phyloP scores from a whole-genome alignment of 1,284 basidiomycete species.

The Austroboletus niveus region DNA sequence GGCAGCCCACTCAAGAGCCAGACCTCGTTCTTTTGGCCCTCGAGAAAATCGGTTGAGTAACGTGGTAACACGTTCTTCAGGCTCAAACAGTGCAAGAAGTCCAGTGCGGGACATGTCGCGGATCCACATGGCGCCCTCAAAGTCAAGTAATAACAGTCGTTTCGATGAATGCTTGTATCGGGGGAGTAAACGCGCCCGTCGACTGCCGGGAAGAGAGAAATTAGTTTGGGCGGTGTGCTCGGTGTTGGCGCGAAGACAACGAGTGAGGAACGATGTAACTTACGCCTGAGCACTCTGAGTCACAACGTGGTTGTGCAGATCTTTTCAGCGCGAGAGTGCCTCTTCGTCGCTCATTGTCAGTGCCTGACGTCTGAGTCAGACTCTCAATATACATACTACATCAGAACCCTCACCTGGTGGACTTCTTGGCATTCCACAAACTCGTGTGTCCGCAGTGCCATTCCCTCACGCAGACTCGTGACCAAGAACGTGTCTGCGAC shows the following conservation, averaged over 20 bases:
- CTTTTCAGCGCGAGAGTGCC: slow-evolving; percentile 75
- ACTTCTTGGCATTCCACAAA: slow-evolving; percentile 85
- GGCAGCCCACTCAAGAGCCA: too few species aligned
- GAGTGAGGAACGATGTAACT: slow-evolving; percentile 75
- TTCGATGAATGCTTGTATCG: slow-evolving; percentile 61
- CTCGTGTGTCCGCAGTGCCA: slow-evolving; percentile 79
- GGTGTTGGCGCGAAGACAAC: slow-evolving; percentile 67
- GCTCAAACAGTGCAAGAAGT: slow-evolving; percentile 44
- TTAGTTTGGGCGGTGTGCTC: slow-evolving; percentile 50
- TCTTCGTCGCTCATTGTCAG: slow-evolving; percentile 78
- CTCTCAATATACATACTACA: not conserved
- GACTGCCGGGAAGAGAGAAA: slow-evolving; percentile 45
- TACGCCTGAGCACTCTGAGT: slow-evolving; percentile 87
- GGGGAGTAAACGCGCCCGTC: slow-evolving; percentile 51
- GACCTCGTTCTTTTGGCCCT: too few species aligned
- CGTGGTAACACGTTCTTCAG: slow-evolving; percentile 52
- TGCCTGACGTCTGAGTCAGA: slow-evolving; percentile 38
- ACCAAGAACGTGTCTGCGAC: slow-evolving; percentile 88
- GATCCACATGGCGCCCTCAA: slow-evolving; percentile 76
- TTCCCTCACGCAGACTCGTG: slow-evolving; percentile 82
- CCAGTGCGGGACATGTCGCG: slow-evolving; percentile 50
- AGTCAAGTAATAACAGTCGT: slow-evolving; percentile 73
- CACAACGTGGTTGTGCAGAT: slow-evolving; percentile 83
- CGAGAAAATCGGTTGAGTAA: too few species aligned
- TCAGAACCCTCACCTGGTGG: slow-evolving; percentile 38